phyloP scores from a whole-genome alignment of 495 filamentous ascomycete genomes.

The Annulohypoxylon moriforme region DNA sequence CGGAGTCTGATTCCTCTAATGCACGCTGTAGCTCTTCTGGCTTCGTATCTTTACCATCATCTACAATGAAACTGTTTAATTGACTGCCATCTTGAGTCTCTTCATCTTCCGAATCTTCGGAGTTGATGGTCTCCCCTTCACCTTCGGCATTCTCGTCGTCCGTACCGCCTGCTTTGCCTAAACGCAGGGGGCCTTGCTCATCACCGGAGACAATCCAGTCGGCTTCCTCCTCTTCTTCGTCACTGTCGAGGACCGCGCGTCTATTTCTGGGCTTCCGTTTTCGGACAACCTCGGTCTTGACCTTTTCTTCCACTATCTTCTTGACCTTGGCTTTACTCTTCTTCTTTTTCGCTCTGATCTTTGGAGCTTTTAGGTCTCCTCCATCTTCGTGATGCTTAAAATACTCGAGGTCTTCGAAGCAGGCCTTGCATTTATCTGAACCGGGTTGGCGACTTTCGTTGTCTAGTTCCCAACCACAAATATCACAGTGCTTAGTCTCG shows the following conservation, averaged over 20 bases:
- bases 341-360: conserved; percentile 47
- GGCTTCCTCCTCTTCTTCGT: conserved; percentile 75
- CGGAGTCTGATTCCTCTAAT: conserved; percentile 48
- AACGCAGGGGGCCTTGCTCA: conserved; percentile 64
- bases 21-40: conserved; percentile 40
- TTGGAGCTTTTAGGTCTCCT: conserved; percentile 44
- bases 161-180: conserved; percentile 82
- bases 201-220: conserved; percentile 79
- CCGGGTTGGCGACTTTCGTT: conserved; percentile 68
- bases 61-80: conserved; percentile 59
- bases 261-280: conserved; percentile 63
- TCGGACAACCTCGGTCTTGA: conserved; percentile 52
- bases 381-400: conserved; percentile 54
- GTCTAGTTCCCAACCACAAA: conserved; percentile 80
- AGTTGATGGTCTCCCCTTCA: conserved; percentile 79
- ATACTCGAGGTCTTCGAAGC: conserved; percentile 71
- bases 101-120: conserved; percentile 66
- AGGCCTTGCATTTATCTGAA: conserved; percentile 69
- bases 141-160: conserved; percentile 91
- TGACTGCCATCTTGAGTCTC: conserved; percentile 60
- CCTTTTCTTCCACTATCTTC: conserved; percentile 59
- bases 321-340: conserved; percentile 59
- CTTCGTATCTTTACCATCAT: conserved; percentile 52
- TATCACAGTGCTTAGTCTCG: conserved; percentile 84
- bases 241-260: conserved; percentile 69